Evolutionary conservation across 2,329 filamentous ascomycete genomes (phyloP).

Genomic region (Trichoderma breve): DNA sequence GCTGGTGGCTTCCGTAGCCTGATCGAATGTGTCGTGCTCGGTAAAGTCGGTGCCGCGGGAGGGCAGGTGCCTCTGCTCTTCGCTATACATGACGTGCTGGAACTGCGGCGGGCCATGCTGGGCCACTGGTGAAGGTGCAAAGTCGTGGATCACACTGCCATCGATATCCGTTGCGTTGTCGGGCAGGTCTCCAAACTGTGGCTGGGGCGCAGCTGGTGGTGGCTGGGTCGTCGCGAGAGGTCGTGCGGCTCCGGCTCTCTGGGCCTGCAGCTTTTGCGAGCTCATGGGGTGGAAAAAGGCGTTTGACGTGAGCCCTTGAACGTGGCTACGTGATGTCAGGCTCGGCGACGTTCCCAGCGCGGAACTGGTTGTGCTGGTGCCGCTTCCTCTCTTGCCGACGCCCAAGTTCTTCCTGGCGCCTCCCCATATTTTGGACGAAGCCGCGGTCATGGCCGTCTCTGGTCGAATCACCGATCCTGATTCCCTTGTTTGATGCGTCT

Average conservation of each 20-base stretch:
- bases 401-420: conserved; percentile 51
- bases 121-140: conserved; percentile 52
- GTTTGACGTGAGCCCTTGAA: conserved; percentile 81
- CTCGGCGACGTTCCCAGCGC: conserved; percentile 54
- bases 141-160: conserved; percentile 42
- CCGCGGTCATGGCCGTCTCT: conserved; percentile 52
- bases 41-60: conserved; percentile 82
- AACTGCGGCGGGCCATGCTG: conserved; percentile 42
- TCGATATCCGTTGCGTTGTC: conserved; percentile 43
- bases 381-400: conserved; percentile 45
- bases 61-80: conserved; percentile 58
- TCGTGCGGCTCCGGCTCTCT: conserved; percentile 62
- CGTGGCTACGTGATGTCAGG: conserved; percentile 77
- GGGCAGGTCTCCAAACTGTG: conserved; percentile 34
- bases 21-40: conserved; percentile 68
- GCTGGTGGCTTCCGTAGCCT: conserved; percentile 71
- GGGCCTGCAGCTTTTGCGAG: conserved; percentile 88
- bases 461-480: conserved; percentile 51
- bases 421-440: conserved; percentile 47
- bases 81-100: conserved; percentile 28
- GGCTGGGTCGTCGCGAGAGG: conserved; percentile 42
- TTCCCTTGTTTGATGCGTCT: conserved; percentile 28
- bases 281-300: conserved; percentile 97
- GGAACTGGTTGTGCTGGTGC: conserved; percentile 46
- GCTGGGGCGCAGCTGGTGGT: conserved; percentile 31